Base-by-base conservation (phyloP, 371 early-diverging fungal genomes). In the Blakeslea trispora region DNA sequence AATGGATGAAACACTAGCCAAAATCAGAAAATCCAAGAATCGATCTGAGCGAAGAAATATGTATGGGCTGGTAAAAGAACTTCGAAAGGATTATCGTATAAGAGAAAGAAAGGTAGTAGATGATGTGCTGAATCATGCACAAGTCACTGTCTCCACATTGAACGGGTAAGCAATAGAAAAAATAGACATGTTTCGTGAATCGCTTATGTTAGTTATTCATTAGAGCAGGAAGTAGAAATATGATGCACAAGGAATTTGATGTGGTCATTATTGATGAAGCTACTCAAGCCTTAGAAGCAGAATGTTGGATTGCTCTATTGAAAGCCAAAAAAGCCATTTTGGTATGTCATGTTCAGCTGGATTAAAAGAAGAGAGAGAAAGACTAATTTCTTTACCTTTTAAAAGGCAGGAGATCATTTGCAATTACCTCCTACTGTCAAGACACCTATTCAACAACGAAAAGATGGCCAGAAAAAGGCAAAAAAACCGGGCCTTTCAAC, bases 181-280 rank as follows among this genome's bases (percentile, higher is more conserved):
- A 45, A 23, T 11, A 39, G 13, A 19, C 11, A 19, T 17, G 13
- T 14, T 5, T 39, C 34, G 22, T 1, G 1, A 22, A 1, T 32
- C 5, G n/a, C 21, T 45, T 35, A 8, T 23, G 11, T 32, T 13
- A 21, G n/a, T n/a, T n/a, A n/a, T n/a, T n/a, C n/a, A 32, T 32
- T 50, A 79, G 82, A 6, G 79, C 77, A 56, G 91, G 79, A 8
- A 74, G 82, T 32, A 77, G 74, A 43, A 81, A 61, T 13, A 70
- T 88, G 45, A 62, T 71, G 57, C 64, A 84, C 8, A 66, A 82
- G 37, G 75, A 86, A 40, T 98, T 95, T 76, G 98, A 97, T 69
- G 87, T 87, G 0, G 89, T 95, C 0, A 77, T 99, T 31, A 94
- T 99, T 58, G 99, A 98, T 65, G 98, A 97, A 72, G 91, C 92